Conservation (phyloP, 2,329 filamentous ascomycete species). For the Phialophora expanda region DNA sequence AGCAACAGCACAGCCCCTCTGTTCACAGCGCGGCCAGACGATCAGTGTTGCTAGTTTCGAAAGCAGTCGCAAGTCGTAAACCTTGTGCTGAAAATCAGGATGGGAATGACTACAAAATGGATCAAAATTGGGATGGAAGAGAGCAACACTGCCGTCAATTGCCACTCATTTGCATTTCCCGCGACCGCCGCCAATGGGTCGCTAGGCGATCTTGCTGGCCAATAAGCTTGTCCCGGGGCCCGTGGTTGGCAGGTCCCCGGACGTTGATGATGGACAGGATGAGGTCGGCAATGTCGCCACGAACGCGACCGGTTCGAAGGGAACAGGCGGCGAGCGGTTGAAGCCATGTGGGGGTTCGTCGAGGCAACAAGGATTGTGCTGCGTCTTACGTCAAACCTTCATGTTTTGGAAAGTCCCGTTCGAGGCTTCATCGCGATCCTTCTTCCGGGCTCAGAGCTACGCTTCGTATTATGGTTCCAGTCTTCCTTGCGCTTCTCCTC, state of each 20-base stretch:
- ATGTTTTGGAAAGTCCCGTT: not conserved
- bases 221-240: not conserved
- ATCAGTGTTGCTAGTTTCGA: not conserved
- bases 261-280: not conserved
- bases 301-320: not conserved
- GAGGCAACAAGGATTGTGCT: not conserved
- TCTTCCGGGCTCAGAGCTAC: no score
- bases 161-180: not conserved
- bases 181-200: not conserved
- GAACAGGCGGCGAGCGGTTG: not conserved
- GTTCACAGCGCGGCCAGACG: not conserved
- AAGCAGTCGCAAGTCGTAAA: not conserved
- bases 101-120: not conserved
- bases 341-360: not conserved
- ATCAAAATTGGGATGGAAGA: not conserved
- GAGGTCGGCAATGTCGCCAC: not conserved
- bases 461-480: not conserved
- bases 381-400: constrained; percentile 6
- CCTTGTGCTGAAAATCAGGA: not conserved
- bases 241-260: not conserved
- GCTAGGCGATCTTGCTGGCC: not conserved
- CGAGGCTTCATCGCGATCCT: constrained; percentile 6
- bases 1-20: not conserved
- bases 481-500: not conserved
- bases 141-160: not conserved